Conservation (phyloP, 129 eudicot species). For the Tanacetum coccineum region DNA sequence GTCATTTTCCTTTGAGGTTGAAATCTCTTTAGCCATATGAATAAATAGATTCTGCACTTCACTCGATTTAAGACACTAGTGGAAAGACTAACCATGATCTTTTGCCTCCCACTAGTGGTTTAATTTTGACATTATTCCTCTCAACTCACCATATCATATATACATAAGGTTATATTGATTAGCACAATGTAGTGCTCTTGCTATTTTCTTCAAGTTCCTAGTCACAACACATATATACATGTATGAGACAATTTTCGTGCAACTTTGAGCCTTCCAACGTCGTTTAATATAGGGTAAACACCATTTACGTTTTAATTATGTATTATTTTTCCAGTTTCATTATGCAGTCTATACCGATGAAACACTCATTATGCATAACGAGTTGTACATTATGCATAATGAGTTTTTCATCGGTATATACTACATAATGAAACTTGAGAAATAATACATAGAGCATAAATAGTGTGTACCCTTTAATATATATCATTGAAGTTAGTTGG, state of each 20-base stretch:
- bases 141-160: neutral
- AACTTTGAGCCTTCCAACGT: slow-evolving; percentile 3
- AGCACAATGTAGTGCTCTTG: slow-evolving; percentile 6
- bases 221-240: slow-evolving; percentile 11
- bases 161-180: slow-evolving; percentile 11
- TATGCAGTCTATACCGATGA: too few species aligned
- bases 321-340: too few species aligned
- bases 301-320: too few species aligned
- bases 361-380: too few species aligned
- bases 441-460: too few species aligned
- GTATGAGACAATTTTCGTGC: neutral
- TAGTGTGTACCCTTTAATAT: too few species aligned
- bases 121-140: slow-evolving; percentile 14
- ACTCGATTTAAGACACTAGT: slow-evolving; percentile 25
- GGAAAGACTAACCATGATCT: slow-evolving; percentile 28
- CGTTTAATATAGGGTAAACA: neutral
- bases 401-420: too few species aligned
- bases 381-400: too few species aligned
- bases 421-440: too few species aligned
- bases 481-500: neutral
- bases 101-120: slow-evolving; percentile 29
- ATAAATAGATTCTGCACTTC: slow-evolving; percentile 17
- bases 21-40: slow-evolving; percentile 13
- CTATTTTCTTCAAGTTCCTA: slow-evolving; percentile 4
- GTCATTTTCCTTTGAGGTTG: slow-evolving; percentile 23